These are phyloP conservation scores for Myrica gale DNA, from an alignment of 306 rosid species.

Conservation along the genomic window DNA sequence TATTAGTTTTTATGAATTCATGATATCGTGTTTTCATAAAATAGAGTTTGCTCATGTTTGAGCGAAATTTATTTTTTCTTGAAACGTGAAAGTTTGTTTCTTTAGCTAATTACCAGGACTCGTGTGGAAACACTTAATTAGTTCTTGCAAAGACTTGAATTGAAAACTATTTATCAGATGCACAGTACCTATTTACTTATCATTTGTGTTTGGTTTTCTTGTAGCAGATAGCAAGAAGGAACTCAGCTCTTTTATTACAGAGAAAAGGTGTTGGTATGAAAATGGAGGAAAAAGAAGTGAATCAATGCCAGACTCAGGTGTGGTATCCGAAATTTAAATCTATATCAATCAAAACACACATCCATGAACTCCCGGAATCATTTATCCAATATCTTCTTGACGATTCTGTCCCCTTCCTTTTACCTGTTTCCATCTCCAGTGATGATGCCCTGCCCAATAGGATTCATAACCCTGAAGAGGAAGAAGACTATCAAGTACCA, in stretches of 20 bases:
- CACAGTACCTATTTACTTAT: constrained; percentile 2
- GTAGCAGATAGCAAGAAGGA: constrained; percentile 21
- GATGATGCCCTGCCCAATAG: constrained; percentile 83
- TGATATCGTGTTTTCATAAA: no score
- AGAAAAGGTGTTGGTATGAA: background rate
- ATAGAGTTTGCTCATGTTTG: no score
- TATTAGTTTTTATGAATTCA: background rate
- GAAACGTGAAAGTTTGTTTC: no score
- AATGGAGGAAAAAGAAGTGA: constrained; percentile 66
- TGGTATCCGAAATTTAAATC: constrained; percentile 76
- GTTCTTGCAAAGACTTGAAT: background rate
- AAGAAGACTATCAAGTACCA: constrained; percentile 60
- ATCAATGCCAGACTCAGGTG: constrained; percentile 70
- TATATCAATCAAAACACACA: constrained; percentile 54
- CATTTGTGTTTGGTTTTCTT: constrained; percentile 14
- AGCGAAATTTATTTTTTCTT: no score
- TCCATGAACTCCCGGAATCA: constrained; percentile 70
- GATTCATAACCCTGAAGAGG: constrained; percentile 54
- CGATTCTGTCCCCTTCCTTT: constrained; percentile 61
- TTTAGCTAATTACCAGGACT: no score
- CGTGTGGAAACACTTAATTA: no score
- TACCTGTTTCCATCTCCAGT: constrained; percentile 65
- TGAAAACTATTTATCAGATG: background rate
- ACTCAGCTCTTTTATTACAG: background rate
- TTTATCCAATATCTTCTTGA: constrained; percentile 68